Evolutionary conservation across 2,329 filamentous ascomycete species (phyloP), one percentile per base, ranked within the genome.

Genomic region (Nannizziopsis arthrosporioides): DNA sequence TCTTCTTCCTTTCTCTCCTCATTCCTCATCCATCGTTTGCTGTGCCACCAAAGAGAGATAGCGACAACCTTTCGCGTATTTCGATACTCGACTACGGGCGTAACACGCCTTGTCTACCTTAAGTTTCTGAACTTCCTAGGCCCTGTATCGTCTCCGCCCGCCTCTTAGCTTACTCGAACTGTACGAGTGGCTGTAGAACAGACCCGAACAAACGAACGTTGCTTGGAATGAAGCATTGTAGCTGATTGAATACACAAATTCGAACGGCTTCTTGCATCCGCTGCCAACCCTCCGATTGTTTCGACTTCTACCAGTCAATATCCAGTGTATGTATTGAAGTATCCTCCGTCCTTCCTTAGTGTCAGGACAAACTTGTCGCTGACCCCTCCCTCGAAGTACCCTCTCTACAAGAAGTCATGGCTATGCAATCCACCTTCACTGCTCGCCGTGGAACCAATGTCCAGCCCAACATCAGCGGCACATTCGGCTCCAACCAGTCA

Each of bases 231-330:
- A 40, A 22, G 10, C 5, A 42, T 42, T 30, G 30, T 47, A 42
- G 17, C 30, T 39, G 18, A 10, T 11, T 18, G n/a, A 36, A 17
- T 47, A 15, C 17, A 31, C 12, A 42, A n/a, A n/a, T 18, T 41
- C 38, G 38, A 18, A 41, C 38, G 36, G 44, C 38, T 42, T 18
- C 37, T 47, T 47, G 31, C 38, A 47, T 47, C 45, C 38, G 42
- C 38, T 11, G 37, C 45, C 15, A 35, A 27, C n/a, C 12, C 36
- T 12, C 27, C 12, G 15, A 43, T 35, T 17, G 15, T 31, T 31
- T 35, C 14, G 14, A 43, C 41, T 19, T 10, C 34, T n/a, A 36
- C 34, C 15, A n/a, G 11, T 36, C 15, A 36, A 7, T 27, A 27
- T 27, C 22, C 22, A 27, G 22, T 27, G 22, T 27, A 27, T 27